Conservation (phyloP, 2,329 filamentous ascomycete species). For the Aspergillus sergii region DNA sequence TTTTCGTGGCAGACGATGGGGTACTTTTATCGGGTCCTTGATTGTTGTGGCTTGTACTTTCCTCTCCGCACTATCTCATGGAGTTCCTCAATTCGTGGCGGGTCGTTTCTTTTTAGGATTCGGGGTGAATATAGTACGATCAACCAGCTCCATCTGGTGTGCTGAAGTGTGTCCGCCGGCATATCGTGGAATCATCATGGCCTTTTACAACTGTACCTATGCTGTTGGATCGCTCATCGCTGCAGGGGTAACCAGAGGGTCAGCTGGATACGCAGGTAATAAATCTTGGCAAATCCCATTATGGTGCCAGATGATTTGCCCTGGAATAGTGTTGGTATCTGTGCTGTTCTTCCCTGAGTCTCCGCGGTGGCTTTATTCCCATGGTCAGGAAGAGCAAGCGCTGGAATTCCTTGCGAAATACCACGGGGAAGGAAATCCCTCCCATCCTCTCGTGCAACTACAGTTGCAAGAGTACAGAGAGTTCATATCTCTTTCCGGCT, state of each 20-base stretch:
- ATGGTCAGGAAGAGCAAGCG: constrained; percentile 26
- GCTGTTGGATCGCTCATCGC: constrained; percentile 57
- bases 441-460: constrained; percentile 45
- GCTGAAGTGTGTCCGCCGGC: constrained; percentile 66
- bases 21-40: constrained; percentile 59
- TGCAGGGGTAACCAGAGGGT: constrained; percentile 57
- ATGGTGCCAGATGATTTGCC: constrained; percentile 53
- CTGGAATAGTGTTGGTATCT: constrained; percentile 42
- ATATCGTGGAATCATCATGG: constrained; percentile 63
- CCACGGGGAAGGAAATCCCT: constrained; percentile 46
- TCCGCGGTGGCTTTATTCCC: constrained; percentile 25
- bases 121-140: constrained; percentile 61
- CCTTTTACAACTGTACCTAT: constrained; percentile 58
- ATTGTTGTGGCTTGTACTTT: constrained; percentile 57
- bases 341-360: constrained; percentile 54
- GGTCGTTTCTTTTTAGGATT: constrained; percentile 59
- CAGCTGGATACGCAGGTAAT: constrained; percentile 37
- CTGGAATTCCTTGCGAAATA: constrained; percentile 43
- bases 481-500: constrained; percentile 31
- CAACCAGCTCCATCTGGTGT: constrained; percentile 65
- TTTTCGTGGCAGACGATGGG: constrained; percentile 55
- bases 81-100: constrained; percentile 55
- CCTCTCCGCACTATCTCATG: constrained; percentile 28
- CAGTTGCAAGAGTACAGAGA: constrained; percentile 46
- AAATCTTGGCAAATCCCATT: constrained; percentile 63